Percentiles rank a stretch among this genome's conserved stretches.
These are phyloP conservation scores for Barbarea vulgaris DNA, from an alignment of 345 rosid genomes.

Conservation along the genomic window DNA sequence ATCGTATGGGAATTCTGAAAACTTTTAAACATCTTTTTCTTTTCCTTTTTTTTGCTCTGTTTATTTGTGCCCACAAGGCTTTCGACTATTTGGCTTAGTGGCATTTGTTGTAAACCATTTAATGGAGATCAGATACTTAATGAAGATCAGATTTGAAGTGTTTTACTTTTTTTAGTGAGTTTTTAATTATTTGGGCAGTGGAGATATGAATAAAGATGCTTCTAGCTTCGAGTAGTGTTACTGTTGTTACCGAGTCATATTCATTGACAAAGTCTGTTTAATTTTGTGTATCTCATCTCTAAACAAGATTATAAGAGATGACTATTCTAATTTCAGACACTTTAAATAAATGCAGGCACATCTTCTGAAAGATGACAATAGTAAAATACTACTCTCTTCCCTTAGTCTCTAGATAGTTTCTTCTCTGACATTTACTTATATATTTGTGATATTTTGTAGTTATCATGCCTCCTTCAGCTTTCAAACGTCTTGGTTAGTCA, in stretches of 20 bases:
- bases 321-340: neutral
- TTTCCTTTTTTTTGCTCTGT: neutral
- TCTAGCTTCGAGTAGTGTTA: conserved; percentile 53
- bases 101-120: neutral
- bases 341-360: conserved; percentile 56
- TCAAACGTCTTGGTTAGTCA: conserved; percentile 63
- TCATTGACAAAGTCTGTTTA: conserved; percentile 57
- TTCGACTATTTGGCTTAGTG: conserved; percentile 36
- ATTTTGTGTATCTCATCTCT: neutral
- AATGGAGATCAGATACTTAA: neutral
- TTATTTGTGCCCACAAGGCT: conserved; percentile 30
- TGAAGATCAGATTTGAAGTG: neutral
- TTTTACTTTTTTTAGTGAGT: neutral
- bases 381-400: conserved; percentile 37
- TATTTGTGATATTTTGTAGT: conserved; percentile 43
- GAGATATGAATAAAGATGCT: conserved; percentile 17
- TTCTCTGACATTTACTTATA: neutral
- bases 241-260: conserved; percentile 67
- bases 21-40: fast-evolving
- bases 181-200: conserved; percentile 45
- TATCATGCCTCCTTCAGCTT: conserved; percentile 79
- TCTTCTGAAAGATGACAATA: conserved; percentile 69
- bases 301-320: neutral
- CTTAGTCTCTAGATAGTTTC: neutral
- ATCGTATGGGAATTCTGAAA: neutral